A percentile compares a stretch with the other conserved stretches of the same genome.
These are phyloP conservation scores for Ambrosia trifida DNA, from an alignment of 129 eudicot genomes.

Conservation along the genomic window DNA sequence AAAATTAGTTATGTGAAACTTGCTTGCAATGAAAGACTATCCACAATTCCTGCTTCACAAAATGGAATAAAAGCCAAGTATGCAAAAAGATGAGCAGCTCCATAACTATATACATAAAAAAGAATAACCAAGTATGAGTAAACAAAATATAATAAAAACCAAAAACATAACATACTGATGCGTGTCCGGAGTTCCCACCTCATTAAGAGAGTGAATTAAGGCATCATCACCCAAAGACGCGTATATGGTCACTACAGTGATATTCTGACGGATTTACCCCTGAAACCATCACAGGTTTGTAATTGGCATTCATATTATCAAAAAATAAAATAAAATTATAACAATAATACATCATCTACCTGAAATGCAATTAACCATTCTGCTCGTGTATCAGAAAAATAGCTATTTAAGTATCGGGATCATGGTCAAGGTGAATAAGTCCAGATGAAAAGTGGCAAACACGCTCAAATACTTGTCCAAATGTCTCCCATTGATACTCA, in stretches of 20 bases:
- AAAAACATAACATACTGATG: not conserved
- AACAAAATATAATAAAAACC: not conserved
- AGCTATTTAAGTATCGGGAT: slow-evolving; percentile 80
- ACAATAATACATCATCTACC: slow-evolving; percentile 35
- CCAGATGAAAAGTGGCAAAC: slow-evolving; percentile 86
- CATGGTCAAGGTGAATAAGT: slow-evolving; percentile 74
- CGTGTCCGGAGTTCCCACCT: slow-evolving; percentile 45
- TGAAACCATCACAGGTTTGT: slow-evolving; percentile 32
- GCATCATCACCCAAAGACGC: slow-evolving; percentile 98
- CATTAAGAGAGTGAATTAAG: slow-evolving; percentile 84
- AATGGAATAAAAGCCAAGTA: too few species aligned
- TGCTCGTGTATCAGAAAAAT: slow-evolving; percentile 84
- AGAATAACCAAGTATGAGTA: too few species aligned
- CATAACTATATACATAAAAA: too few species aligned
- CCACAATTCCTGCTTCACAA: too few species aligned
- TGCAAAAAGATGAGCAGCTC: too few species aligned
- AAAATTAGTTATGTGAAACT: too few species aligned
- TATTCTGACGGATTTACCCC: slow-evolving; percentile 91
- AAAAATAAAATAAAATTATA: not conserved
- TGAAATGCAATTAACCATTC: slow-evolving; percentile 94
- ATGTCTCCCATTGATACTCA: slow-evolving; percentile 88
- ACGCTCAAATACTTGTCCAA: slow-evolving; percentile 64
- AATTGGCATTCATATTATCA: not conserved
- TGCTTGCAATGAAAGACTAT: too few species aligned
- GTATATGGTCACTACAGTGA: slow-evolving; percentile 93